Evolutionary conservation across 140 eudicot species (phyloP).

Genomic region (Erigeron philadelphicus): DNA sequence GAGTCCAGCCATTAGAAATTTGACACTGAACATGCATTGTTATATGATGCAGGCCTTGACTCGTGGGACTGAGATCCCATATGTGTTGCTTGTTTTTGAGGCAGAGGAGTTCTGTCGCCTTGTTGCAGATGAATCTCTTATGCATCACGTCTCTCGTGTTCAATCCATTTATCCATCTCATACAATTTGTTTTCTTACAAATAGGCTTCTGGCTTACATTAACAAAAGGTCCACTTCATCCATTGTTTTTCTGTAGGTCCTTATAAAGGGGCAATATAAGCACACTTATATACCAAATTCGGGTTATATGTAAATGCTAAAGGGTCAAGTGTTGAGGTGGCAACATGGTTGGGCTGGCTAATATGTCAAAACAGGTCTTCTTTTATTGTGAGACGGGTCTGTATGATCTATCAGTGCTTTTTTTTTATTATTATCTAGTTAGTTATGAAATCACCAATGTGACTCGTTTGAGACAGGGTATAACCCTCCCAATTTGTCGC

Average conservation of each 20-base stretch:
- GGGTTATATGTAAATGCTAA: not conserved
- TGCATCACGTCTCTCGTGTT: conserved; percentile 55
- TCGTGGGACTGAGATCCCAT: conserved; percentile 44
- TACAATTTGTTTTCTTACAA: conserved; percentile 69
- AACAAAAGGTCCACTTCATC: conserved; percentile 50
- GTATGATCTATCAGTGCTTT: not conserved
- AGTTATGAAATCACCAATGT: no score
- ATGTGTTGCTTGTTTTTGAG: conserved; percentile 57
- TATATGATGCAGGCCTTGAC: conserved; percentile 43
- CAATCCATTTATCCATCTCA: conserved; percentile 64
- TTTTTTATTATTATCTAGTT: no score
- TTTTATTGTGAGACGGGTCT: not conserved
- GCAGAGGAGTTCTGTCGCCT: conserved; percentile 79
- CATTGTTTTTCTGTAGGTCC: conserved; percentile 4
- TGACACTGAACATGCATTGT: not conserved
- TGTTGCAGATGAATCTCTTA: conserved; percentile 40
- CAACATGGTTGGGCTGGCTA: conserved; percentile 1
- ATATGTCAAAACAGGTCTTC: not conserved
- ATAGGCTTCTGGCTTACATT: conserved; percentile 66
- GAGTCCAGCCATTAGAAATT: not conserved
- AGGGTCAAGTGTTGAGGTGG: not conserved
- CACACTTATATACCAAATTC: not conserved
- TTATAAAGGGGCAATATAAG: not conserved
- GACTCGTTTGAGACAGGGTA: no score
- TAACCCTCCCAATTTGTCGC: no score